Conservation (phyloP, 2,329 filamentous ascomycete genomes). For the Camillea tinctor region DNA sequence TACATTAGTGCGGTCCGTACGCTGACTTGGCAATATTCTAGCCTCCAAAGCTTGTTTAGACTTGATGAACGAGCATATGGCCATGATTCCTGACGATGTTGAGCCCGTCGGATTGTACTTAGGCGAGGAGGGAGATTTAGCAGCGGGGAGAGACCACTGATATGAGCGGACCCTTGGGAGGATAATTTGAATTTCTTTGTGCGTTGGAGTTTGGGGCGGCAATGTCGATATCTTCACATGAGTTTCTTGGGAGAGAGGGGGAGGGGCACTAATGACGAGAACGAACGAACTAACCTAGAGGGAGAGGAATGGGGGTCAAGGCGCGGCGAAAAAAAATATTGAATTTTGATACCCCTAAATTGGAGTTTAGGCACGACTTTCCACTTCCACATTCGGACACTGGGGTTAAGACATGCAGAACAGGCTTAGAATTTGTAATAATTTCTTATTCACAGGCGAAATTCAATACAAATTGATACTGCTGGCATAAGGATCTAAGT, state of each 20-base stretch:
- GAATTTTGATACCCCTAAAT: conserved; percentile 30
- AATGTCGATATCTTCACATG: background rate
- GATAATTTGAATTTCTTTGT: background rate
- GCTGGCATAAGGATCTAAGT: background rate
- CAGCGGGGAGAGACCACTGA: conserved; percentile 6
- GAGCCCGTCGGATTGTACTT: conserved; percentile 21
- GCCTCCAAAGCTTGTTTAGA: conserved; percentile 34
- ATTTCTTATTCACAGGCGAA: background rate
- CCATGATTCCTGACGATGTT: conserved; percentile 26
- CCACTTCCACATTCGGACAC: background rate
- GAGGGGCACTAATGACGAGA: conserved; percentile 1
- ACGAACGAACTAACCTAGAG: background rate
- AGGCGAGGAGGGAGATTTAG: conserved; percentile 2
- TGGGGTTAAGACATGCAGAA: background rate
- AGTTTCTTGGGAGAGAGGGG: background rate
- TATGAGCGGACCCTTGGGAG: background rate
- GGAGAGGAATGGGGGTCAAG: conserved; percentile 7
- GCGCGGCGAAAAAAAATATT: conserved; percentile 15
- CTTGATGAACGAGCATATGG: conserved; percentile 34
- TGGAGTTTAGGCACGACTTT: conserved; percentile 17
- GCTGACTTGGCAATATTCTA: conserved; percentile 12
- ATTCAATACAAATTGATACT: background rate
- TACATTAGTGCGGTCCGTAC: background rate
- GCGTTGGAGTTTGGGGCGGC: background rate
- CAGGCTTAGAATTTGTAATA: background rate